Conservation (phyloP, 768 basidiomycete genomes). For the Russula olivacea region DNA sequence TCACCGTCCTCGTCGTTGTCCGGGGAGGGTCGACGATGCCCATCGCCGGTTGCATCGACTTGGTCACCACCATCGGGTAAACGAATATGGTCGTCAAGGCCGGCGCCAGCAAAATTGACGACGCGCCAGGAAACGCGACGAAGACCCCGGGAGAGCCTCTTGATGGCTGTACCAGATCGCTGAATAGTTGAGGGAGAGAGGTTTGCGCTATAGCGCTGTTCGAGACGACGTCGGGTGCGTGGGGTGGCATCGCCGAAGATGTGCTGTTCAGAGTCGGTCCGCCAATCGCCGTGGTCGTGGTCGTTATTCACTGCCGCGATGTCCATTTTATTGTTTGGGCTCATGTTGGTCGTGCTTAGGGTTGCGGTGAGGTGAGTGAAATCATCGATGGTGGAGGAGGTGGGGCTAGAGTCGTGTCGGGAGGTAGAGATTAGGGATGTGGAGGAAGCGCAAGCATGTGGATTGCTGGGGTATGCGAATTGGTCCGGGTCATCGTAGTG, state of each 20-base stretch:
- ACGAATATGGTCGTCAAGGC: slow-evolving; percentile 54
- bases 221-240: slow-evolving; percentile 38
- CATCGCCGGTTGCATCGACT: neutral
- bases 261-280: slow-evolving; percentile 24
- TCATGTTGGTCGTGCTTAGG: slow-evolving; percentile 35
- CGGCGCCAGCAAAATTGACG: slow-evolving; percentile 66
- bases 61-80: slow-evolving; percentile 38
- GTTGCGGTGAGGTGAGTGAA: slow-evolving; percentile 48
- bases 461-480: slow-evolving; percentile 36
- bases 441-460: slow-evolving; percentile 46
- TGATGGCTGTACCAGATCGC: slow-evolving; percentile 54
- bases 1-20: slow-evolving; percentile 32
- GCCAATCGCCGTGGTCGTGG: slow-evolving; percentile 29
- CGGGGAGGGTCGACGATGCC: neutral
- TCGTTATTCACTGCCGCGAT: neutral
- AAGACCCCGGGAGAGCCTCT: slow-evolving; percentile 50
- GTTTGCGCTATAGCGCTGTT: slow-evolving; percentile 46
- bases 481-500: neutral
- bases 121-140: slow-evolving; percentile 68
- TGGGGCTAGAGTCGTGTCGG: slow-evolving; percentile 30
- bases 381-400: slow-evolving; percentile 53
- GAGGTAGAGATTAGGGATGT: slow-evolving; percentile 45
- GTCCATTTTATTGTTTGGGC: slow-evolving; percentile 28
- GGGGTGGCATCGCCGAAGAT: slow-evolving; percentile 34
- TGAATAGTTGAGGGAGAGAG: slow-evolving; percentile 48